A percentile compares a stretch with the other conserved stretches of the same genome.
Conservation (phyloP, 2,329 filamentous ascomycete species). For the Diaporthe citrichinensis region DNA sequence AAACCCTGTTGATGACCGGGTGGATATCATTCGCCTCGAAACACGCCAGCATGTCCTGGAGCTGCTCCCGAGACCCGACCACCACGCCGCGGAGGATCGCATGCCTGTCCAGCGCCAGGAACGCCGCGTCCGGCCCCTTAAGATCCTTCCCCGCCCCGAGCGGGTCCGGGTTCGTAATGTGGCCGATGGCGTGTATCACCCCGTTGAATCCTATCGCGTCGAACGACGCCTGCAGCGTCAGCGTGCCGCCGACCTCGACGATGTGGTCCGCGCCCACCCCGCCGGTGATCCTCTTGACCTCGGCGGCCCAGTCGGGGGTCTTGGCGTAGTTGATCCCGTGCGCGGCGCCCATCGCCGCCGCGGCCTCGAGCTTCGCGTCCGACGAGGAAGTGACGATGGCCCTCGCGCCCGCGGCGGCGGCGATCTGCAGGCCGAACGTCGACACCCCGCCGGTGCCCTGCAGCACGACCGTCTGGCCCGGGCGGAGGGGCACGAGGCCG, state of each 20-base stretch:
- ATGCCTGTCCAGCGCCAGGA: conserved; percentile 48
- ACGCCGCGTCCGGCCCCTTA: conserved; percentile 50
- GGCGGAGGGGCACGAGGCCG: not conserved
- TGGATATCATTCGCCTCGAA: not conserved
- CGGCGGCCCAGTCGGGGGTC: conserved; percentile 42
- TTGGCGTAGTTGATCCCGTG: conserved; percentile 65
- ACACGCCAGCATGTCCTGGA: conserved; percentile 48
- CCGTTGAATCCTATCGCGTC: conserved; percentile 68
- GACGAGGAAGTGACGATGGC: conserved; percentile 68
- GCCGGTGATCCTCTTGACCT: conserved; percentile 46
- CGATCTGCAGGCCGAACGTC: conserved; percentile 43
- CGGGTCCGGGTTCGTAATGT: conserved; percentile 44
- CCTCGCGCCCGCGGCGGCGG: conserved; percentile 59
- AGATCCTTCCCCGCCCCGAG: conserved; percentile 45
- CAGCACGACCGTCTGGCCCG: conserved; percentile 10
- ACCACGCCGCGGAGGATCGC: conserved; percentile 53
- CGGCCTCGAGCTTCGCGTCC: conserved; percentile 64
- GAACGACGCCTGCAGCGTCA: conserved; percentile 66
- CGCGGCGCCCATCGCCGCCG: conserved; percentile 64
- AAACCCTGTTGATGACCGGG: not conserved
- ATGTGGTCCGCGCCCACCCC: conserved; percentile 59
- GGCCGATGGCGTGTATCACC: conserved; percentile 60
- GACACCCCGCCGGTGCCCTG: conserved; percentile 5
- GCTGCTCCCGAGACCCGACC: conserved; percentile 52
- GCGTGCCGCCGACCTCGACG: conserved; percentile 67